Percentiles rank a stretch among this genome's conserved stretches.
Evolutionary conservation across 2,329 filamentous ascomycete species (phyloP).

Genomic region (Alternaria sp.): DNA sequence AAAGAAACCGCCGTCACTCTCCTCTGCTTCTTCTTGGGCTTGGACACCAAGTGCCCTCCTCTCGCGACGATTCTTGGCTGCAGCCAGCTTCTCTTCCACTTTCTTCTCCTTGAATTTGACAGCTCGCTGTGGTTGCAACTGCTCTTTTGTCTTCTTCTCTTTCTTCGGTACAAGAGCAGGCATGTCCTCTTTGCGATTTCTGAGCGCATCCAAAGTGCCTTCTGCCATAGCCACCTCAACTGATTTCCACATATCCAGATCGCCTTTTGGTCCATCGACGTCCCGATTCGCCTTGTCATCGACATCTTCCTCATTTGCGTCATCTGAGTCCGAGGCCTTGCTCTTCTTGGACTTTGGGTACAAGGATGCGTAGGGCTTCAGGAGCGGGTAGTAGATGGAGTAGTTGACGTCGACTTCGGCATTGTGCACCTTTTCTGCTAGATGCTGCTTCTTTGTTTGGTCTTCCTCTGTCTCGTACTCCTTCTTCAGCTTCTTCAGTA

Average conservation of each 20-base stretch:
- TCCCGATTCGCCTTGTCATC: slow-evolving; percentile 44
- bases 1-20: slow-evolving; percentile 52
- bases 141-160: slow-evolving; percentile 30
- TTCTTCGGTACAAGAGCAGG: slow-evolving; percentile 31
- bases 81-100: slow-evolving; percentile 24
- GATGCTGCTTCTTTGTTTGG: slow-evolving; percentile 59
- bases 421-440: slow-evolving; percentile 69
- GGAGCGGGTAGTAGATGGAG: slow-evolving; percentile 74
- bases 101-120: slow-evolving; percentile 26
- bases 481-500: slow-evolving; percentile 71
- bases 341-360: slow-evolving; percentile 52
- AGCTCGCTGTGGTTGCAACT: slow-evolving; percentile 15
- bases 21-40: slow-evolving; percentile 40
- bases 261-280: slow-evolving; percentile 55
- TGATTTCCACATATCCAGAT: slow-evolving; percentile 71
- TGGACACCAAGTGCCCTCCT: slow-evolving; percentile 29
- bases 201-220: slow-evolving; percentile 64
- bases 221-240: slow-evolving; percentile 72
- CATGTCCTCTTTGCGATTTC: slow-evolving; percentile 59
- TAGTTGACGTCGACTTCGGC: slow-evolving; percentile 81
- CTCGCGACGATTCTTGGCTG: slow-evolving; percentile 28
- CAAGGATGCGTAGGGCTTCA: slow-evolving; percentile 73
- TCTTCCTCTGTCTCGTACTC: slow-evolving; percentile 61
- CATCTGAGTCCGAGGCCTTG: slow-evolving; percentile 32
- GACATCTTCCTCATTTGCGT: slow-evolving; percentile 29